Conservation (phyloP, 129 eudicot genomes). For the Lonicera japonica region DNA sequence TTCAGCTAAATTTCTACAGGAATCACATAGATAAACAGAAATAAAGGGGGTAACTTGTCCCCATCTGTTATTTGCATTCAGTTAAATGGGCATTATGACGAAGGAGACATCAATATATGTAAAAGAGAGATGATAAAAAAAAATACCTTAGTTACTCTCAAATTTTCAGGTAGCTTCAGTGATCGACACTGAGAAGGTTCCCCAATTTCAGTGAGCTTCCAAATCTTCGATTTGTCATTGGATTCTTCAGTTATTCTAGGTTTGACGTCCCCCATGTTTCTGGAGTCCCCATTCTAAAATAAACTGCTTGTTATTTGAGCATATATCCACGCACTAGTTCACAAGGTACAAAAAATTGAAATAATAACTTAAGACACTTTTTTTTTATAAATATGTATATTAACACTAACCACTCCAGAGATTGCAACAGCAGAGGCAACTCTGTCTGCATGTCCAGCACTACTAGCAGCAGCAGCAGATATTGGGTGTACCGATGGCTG, state of each 20-base stretch:
- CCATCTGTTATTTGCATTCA: no score
- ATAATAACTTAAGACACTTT: no score
- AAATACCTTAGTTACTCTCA: conserved; percentile 78
- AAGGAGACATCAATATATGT: not conserved
- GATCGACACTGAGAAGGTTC: conserved; percentile 90
- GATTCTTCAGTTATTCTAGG: conserved; percentile 81
- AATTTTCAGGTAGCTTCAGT: conserved; percentile 67
- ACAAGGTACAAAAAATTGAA: not conserved
- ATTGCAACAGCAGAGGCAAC: conserved; percentile 52
- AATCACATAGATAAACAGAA: not conserved
- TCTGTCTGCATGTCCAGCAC: conserved; percentile 64
- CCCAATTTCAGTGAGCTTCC: conserved; percentile 69
- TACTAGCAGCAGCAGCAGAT: conserved; percentile 42
- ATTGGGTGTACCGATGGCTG: conserved; percentile 63
- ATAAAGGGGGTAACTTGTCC: no score
- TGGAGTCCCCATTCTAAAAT: conserved; percentile 67
- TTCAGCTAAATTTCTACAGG: not conserved
- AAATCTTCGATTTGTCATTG: conserved; percentile 78
- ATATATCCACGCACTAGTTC: not conserved
- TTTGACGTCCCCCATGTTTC: conserved; percentile 66
- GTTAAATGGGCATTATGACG: not conserved
- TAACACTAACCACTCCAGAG: conserved; percentile 53
- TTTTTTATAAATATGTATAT: conserved; percentile 2
- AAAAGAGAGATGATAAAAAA: not conserved
- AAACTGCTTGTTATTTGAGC: not conserved